Base-by-base conservation (phyloP, 106 monocot species). In the Gastrodia elata region DNA sequence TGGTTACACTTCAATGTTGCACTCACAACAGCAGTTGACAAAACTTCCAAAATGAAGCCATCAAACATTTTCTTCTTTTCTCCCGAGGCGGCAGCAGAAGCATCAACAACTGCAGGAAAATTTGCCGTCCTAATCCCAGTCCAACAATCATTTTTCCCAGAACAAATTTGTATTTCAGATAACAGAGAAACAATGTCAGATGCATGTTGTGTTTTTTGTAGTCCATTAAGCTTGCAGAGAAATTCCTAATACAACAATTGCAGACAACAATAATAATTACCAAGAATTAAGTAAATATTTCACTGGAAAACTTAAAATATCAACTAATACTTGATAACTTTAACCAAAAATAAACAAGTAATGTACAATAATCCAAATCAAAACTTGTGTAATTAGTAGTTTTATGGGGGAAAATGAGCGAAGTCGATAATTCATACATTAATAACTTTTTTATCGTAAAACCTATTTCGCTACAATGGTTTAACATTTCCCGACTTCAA, bases 31-130 rank as follows among this genome's bases (percentile, higher is more conserved):
- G 91, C 98, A 75, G 91, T 98, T 26, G 98, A 84, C 26, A 93
- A 80, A 13, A 97, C 90, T 83, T 93, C 98, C 77, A 98, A 77
- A 38, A 82, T 91, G 64, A 87, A 82, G 80, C 82, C 80, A 8
- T 91, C 97, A 46, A 82, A 79, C 33, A 87, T 77, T 75, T 91
- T 80, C 46, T 91, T 85, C 77, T 85, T 84, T 76, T 86, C 91
- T 68, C 98, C 98, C 38, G 93, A 98, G 72, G 98, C 93, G 64
- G 98, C 98, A 35, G 91, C 79, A 37, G 98, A 88, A 77, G 98
- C 84, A 75, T 91, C 91, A 52, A 98, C 75, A 42, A 91, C 98
- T 64, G 91, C 86, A 76, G 98, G 98, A 74, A 93, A 83, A 79
- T 98, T 93, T 74, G 91, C 93, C 56, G 93, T 91, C 78, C 86